Conservation (phyloP, 768 basidiomycete genomes). For the Pleurotus citrinopileatus region DNA sequence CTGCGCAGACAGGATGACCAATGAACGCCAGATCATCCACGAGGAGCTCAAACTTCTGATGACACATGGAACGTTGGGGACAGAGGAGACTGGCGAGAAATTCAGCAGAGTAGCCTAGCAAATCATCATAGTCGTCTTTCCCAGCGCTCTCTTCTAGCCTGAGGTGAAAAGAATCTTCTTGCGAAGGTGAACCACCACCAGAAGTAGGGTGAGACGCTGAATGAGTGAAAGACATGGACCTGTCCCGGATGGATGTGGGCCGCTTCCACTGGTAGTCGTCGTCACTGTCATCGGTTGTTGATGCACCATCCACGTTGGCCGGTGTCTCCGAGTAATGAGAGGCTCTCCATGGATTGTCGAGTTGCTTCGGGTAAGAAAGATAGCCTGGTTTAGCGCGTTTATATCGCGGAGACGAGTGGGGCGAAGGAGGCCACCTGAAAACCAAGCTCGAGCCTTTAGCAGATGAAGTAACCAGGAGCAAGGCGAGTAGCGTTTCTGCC, state of each 20-base stretch:
- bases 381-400: constrained; percentile 61
- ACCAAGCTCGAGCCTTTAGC: constrained; percentile 77
- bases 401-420: constrained; percentile 61
- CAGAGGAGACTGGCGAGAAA: constrained; percentile 81
- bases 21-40: constrained; percentile 92
- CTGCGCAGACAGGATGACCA: constrained; percentile 89
- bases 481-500: constrained; percentile 77
- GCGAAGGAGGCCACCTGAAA: constrained; percentile 82
- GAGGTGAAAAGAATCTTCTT: constrained; percentile 36
- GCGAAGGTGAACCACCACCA: constrained; percentile 48
- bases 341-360: constrained; percentile 75
- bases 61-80: constrained; percentile 77
- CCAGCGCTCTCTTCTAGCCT: constrained; percentile 26
- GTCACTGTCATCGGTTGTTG: constrained; percentile 36
- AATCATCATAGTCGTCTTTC: constrained; percentile 55
- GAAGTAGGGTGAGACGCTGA: constrained; percentile 44
- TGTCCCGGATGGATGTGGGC: constrained; percentile 43
- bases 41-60: constrained; percentile 91
- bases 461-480: constrained; percentile 83
- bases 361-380: constrained; percentile 41
- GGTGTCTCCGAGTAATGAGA: constrained; percentile 42
- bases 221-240: constrained; percentile 51
- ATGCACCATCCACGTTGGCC: constrained; percentile 25
- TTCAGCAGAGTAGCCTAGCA: constrained; percentile 80
- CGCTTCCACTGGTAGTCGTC: constrained; percentile 66